These are phyloP conservation scores for Cladochytrium tenue DNA, from an alignment of 371 early-diverging fungal genomes.

Conservation along the genomic window DNA sequence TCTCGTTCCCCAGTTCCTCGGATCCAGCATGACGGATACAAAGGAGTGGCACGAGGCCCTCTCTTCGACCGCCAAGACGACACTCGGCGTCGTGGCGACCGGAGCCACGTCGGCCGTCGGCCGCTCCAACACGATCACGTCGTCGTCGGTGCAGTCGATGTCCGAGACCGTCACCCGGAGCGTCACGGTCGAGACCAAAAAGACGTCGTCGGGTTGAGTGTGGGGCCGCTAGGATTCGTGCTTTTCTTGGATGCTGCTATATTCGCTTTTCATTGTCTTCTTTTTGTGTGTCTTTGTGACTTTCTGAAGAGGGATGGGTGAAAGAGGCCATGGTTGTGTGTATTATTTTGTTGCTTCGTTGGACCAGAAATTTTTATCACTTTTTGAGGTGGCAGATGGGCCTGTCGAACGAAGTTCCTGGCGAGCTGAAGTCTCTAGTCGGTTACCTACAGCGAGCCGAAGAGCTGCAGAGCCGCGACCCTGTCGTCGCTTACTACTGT, in stretches of 20 bases:
- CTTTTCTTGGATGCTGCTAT: not conserved
- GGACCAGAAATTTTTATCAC: too few relatives aligned
- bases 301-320: too few relatives aligned
- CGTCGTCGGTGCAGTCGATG: not conserved
- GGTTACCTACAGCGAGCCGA: constrained; percentile 80
- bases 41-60: constrained; percentile 18
- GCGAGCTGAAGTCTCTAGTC: constrained; percentile 72
- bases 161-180: not conserved
- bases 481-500: constrained; percentile 91
- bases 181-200: not conserved
- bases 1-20: constrained; percentile 7
- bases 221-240: not conserved
- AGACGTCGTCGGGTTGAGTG: too few relatives aligned
- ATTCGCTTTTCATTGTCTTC: not conserved
- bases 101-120: constrained; percentile 12
- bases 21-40: constrained; percentile 7
- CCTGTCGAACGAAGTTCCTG: constrained; percentile 46
- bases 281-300: not conserved
- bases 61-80: constrained; percentile 12
- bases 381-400: too few relatives aligned
- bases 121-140: not conserved
- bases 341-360: too few relatives aligned
- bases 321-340: too few relatives aligned
- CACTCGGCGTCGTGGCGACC: constrained; percentile 21
- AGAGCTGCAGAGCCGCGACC: constrained; percentile 76